Percentiles rank a stretch among this genome's conserved stretches.
These are phyloP conservation scores for Rhizopogon vinicolor DNA, from an alignment of 768 basidiomycete species.

Conservation along the genomic window DNA sequence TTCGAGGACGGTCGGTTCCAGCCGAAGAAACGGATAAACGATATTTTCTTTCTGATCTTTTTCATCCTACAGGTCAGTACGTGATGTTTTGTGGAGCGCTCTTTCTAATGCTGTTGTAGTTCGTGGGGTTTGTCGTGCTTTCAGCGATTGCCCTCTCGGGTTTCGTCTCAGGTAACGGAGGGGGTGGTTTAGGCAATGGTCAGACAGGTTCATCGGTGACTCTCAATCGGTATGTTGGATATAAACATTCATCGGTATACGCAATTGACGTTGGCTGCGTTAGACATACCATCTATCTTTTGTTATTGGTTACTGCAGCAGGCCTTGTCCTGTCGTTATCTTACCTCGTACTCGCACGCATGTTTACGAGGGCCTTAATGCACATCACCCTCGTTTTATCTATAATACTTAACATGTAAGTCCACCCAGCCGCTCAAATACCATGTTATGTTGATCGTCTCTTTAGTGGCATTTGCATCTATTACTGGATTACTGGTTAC, in stretches of 20 bases:
- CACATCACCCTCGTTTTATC: slow-evolving; percentile 68
- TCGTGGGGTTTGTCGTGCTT: slow-evolving; percentile 63
- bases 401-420: slow-evolving; percentile 60
- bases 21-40: slow-evolving; percentile 66
- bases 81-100: neutral
- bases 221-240: slow-evolving; percentile 52
- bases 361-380: slow-evolving; percentile 73
- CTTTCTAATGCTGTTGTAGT: slow-evolving; percentile 28
- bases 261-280: neutral
- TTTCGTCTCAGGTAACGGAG: slow-evolving; percentile 63
- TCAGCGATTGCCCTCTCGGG: slow-evolving; percentile 60
- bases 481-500: slow-evolving; percentile 70
- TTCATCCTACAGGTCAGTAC: slow-evolving; percentile 62
- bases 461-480: slow-evolving; percentile 63
- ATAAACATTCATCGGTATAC: neutral
- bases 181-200: slow-evolving; percentile 62
- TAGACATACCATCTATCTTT: slow-evolving; percentile 73
- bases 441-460: neutral
- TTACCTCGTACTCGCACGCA: slow-evolving; percentile 67
- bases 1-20: slow-evolving; percentile 62
- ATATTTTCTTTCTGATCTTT: slow-evolving; percentile 64
- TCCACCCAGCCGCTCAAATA: slow-evolving; percentile 6
- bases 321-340: slow-evolving; percentile 60
- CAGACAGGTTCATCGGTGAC: slow-evolving; percentile 54
- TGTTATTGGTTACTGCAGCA: slow-evolving; percentile 67